A percentile compares a stretch with the other conserved stretches of the same genome.
These are phyloP conservation scores for Fraxinus quadrangulata DNA, from an alignment of 257 asterid genomes.

Conservation along the genomic window DNA sequence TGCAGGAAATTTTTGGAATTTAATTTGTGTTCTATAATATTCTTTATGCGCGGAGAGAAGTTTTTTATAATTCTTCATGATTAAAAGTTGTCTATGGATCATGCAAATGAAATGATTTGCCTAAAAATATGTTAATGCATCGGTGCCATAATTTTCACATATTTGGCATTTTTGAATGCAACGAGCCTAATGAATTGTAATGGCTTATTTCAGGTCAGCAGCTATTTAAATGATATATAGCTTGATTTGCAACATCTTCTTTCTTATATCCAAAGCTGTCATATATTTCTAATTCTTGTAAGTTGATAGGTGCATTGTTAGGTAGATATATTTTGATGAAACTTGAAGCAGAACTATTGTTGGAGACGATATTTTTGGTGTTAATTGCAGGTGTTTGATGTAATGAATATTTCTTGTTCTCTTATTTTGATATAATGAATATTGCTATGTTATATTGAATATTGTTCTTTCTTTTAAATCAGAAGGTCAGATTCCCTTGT, in stretches of 20 bases:
- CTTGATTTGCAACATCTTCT: too few species aligned
- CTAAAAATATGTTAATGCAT: not conserved
- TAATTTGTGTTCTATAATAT: not conserved
- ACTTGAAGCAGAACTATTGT: not conserved
- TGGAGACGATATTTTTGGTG: not conserved
- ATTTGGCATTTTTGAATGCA: not conserved
- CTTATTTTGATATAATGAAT: not conserved
- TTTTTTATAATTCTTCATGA: not conserved
- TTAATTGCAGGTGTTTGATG: not conserved
- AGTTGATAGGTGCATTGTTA: not conserved
- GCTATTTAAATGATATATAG: not conserved
- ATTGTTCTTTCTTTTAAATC: not conserved
- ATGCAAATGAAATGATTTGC: not conserved
- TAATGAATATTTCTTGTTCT: not conserved
- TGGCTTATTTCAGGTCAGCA: not conserved
- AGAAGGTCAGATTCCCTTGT: not conserved
- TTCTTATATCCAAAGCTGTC: not conserved
- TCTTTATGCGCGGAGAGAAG: not conserved
- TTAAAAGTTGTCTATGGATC: not conserved
- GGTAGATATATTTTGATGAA: not conserved
- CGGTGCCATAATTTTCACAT: not conserved
- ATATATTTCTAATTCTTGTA: not conserved
- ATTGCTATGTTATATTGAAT: too few species aligned
- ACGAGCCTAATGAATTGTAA: not conserved
- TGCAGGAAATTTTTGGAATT: not conserved